Base-by-base conservation (phyloP, 2,329 filamentous ascomycete species). In the Cladophialophora immunda region DNA sequence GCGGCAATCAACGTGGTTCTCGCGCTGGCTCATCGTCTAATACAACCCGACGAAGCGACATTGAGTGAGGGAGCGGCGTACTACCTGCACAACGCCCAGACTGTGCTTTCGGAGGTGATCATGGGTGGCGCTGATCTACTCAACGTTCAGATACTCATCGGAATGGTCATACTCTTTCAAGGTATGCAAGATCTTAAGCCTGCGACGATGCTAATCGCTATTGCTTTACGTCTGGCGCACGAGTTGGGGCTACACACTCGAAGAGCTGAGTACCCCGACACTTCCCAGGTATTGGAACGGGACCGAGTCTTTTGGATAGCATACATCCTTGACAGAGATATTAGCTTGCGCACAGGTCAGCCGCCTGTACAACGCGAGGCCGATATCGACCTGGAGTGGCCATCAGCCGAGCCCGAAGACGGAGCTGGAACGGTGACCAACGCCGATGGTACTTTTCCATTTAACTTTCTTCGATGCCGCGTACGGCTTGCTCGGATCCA, bases 271-370 rank as follows among this genome's bases (percentile, higher is more conserved):
- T 41, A 58, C 53, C 56, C 69, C 19, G 62, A 67, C 45, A n/a
- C 61, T 41, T 30, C 54, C 27, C 30, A 50, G 9, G 67, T 52
- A n/a, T 38, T 36, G 36, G 71, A 76, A 68, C 73, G 73, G 9
- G 70, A 63, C 47, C 60, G 67, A 57, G 75, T 76, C 59, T 75
- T 77, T 64, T 77, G 75, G 75, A 60, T 76, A 55, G 74, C 72
- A 25, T 77, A 77, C 66, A 69, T 76, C 53, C 72, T 77, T 19
- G 81, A 83, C 66, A 79, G 78, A 60, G 81, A 83, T 71, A 76
- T 79, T 58, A 76, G 79, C 27, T 79, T 83, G 74, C 76, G 76
- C 19, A 79, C 80, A 61, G 77, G 76, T 47, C 78, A 80, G 71
- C 80, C 81, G 70, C 76, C 78, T 30, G 73, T 72, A 54, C 73